Evolutionary conservation across 495 filamentous ascomycete species (phyloP).

Genomic region (Daldinia childiae): DNA sequence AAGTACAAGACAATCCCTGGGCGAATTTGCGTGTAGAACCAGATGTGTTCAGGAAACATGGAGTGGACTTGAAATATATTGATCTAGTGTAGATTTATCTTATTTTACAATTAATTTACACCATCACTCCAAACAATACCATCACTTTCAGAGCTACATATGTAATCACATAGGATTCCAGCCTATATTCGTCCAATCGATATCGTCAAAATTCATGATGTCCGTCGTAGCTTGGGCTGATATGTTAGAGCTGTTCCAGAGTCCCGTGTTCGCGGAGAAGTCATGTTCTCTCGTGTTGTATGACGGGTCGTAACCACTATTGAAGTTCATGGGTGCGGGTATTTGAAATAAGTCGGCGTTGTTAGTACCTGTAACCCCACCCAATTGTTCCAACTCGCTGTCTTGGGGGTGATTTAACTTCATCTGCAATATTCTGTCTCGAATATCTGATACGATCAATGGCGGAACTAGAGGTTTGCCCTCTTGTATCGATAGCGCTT

Average conservation of each 20-base stretch:
- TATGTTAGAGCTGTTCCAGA: background rate
- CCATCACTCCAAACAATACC: background rate
- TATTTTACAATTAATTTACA: background rate
- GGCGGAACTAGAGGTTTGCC: background rate
- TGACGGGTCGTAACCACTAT: background rate
- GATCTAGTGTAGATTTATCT: background rate
- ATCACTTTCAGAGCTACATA: background rate
- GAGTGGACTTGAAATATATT: background rate
- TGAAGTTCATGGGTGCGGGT: background rate
- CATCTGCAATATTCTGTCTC: background rate
- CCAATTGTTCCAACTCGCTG: background rate
- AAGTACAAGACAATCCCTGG: background rate
- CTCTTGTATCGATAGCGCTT: background rate
- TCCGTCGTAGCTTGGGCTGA: background rate
- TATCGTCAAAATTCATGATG: background rate
- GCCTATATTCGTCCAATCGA: background rate
- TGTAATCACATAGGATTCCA: background rate
- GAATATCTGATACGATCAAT: background rate
- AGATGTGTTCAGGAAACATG: background rate
- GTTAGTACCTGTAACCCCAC: background rate
- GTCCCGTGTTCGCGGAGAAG: background rate
- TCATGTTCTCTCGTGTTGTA: background rate
- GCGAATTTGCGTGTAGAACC: background rate
- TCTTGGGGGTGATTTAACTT: background rate
- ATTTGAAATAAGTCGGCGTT: background rate